phyloP scores from a whole-genome alignment of 495 filamentous ascomycete genomes.

The Rhizodiscina lignyota region DNA sequence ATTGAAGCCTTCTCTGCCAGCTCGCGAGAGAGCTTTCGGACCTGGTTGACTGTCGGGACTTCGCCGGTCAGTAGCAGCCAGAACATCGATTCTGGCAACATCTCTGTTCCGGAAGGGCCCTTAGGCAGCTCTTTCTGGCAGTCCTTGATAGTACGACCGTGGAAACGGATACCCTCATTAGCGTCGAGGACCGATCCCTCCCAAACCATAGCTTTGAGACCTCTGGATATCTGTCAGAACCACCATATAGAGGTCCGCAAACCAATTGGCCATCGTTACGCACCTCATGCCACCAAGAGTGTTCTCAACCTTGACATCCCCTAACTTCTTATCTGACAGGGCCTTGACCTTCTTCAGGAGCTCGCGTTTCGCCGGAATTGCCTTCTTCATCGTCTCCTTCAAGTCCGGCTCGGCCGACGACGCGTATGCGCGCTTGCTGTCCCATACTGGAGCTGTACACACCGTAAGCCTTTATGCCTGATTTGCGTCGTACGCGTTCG shows the following conservation, averaged over 20 bases:
- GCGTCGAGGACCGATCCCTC: constrained; percentile 95
- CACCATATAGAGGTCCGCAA: neutral
- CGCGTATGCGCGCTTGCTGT: constrained; percentile 35
- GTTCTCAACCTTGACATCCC: constrained; percentile 87
- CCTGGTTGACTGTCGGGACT: constrained; percentile 67
- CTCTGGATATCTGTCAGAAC: constrained; percentile 27
- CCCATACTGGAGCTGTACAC: constrained; percentile 12
- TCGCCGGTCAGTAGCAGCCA: constrained; percentile 93
- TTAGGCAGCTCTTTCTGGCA: constrained; percentile 90
- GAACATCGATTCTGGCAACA: constrained; percentile 99
- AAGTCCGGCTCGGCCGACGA: constrained; percentile 68
- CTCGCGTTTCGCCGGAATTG: constrained; percentile 84
- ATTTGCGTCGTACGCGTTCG: neutral
- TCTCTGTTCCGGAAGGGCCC: constrained; percentile 86
- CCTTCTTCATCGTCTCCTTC: constrained; percentile 64
- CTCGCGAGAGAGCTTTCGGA: constrained; percentile 66
- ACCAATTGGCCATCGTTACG: constrained; percentile 6
- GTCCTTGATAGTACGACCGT: constrained; percentile 94
- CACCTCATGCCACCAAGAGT: constrained; percentile 92
- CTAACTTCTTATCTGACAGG: constrained; percentile 64
- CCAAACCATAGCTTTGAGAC: constrained; percentile 95
- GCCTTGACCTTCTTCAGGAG: constrained; percentile 81
- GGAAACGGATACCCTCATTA: constrained; percentile 95
- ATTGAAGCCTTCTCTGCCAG: constrained; percentile 73
- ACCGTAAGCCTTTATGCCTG: too few relatives aligned